Base-by-base conservation (phyloP, 2,329 filamentous ascomycete species). In the Colletotrichum tanaceti region DNA sequence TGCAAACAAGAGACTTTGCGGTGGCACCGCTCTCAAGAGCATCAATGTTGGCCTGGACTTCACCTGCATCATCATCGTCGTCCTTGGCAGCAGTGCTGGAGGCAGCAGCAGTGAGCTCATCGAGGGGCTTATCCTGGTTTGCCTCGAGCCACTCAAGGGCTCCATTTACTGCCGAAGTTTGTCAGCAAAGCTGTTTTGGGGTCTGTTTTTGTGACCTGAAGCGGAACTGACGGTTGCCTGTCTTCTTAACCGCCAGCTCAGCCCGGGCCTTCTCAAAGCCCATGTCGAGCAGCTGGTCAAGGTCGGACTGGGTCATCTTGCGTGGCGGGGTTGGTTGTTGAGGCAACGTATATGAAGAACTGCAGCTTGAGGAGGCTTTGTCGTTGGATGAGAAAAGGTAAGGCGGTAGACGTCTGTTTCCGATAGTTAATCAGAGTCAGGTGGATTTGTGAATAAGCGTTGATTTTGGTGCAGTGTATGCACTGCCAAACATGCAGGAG, bases 81-180 rank as follows among this genome's bases (percentile, higher is more conserved):
- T 78, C 77, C 28, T 79, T 77, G 16, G 73, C 74, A 10, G 76
- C 75, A 35, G 76, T 73, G 22, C 74, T 73, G 16, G 32, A 35
- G 32, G 77, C 73, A 6, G 79, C 78, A 4, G 82, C 82, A 71
- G 92, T 87, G 70, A 98, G 90, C 66, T 97, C 91, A 44, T 98
- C 94, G 49, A 97, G 78, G 1, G 92, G 86, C 74, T 92, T 97
- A 79, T 97, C 93, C 77, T 97, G 90, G 77, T 97, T 97, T 74
- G 92, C 88, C 77, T 97, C 94, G 1, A 99, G 87, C 96, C 96
- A 99, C 82, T 97, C 93, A 66, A 99, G 87, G 60, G 96, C 96
- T 73, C 90, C 91, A 77, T 96, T 91, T 54, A 98, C 93, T 95
- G 71, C 63, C 63, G 43, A 39, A 57, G 35, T 2, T 22, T 39